A percentile compares a stretch with the other conserved stretches of the same genome.
Conservation (phyloP, 139 green algal genomes). For the Protoeuglena noctilucae region DNA sequence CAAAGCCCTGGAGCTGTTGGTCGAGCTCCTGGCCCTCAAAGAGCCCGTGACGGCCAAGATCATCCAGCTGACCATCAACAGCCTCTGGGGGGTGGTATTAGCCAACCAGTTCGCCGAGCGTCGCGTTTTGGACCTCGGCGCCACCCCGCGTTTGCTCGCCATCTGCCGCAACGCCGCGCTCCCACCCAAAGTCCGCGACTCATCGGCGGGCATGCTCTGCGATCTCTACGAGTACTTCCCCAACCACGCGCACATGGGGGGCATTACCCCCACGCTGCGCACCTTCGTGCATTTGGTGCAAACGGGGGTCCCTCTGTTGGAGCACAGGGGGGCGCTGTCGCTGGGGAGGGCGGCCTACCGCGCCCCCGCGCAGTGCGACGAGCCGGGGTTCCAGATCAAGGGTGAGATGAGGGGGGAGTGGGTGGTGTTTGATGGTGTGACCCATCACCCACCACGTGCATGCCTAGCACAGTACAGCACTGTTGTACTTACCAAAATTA, state of each 20-base stretch:
- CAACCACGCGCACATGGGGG: constrained; percentile 15
- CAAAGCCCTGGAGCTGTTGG: constrained; percentile 35
- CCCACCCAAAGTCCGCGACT: constrained; percentile 29
- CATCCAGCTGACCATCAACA: constrained; percentile 25
- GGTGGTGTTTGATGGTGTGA: no score
- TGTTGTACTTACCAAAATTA: no score
- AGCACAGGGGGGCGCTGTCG: constrained; percentile 37
- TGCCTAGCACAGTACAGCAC: no score
- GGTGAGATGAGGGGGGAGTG: no score
- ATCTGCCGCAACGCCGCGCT: constrained; percentile 7
- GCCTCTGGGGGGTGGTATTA: constrained; percentile 31
- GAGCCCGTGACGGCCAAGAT: constrained; percentile 26
- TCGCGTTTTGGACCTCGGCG: constrained; percentile 18
- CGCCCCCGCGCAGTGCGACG: no score
- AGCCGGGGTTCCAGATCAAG: no score
- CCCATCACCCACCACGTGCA: no score
- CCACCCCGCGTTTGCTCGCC: neutral
- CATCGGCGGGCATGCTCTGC: constrained; percentile 34
- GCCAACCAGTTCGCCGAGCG: constrained; percentile 31
- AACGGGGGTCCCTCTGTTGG: constrained; percentile 31
- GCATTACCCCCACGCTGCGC: neutral
- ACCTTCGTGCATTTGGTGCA: constrained; percentile 23
- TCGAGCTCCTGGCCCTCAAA: constrained; percentile 23
- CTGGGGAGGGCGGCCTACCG: constrained; percentile 30
- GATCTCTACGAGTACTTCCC: constrained; percentile 33